These are phyloP conservation scores for Cystofilobasidium bisporidii DNA, from an alignment of 768 basidiomycete genomes.

Conservation along the genomic window DNA sequence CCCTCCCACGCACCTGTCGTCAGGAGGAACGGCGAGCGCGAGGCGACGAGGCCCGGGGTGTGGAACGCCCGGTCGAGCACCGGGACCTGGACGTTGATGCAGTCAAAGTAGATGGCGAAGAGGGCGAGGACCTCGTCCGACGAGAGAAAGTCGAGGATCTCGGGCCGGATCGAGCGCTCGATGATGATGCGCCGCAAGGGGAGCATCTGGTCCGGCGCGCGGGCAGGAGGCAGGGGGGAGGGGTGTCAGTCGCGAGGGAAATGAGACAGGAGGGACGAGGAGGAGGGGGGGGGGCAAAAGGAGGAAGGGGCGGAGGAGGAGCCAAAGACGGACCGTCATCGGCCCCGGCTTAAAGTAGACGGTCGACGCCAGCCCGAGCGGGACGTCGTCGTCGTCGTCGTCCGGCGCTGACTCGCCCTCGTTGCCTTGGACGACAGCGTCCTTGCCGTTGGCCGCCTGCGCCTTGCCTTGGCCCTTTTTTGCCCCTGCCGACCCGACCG, in stretches of 20 bases:
- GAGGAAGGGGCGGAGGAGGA: neutral
- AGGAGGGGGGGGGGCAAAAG: neutral
- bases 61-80: constrained; percentile 81
- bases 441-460: constrained; percentile 31
- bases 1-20: too few species aligned
- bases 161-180: constrained; percentile 72
- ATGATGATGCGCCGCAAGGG: constrained; percentile 59
- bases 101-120: constrained; percentile 44
- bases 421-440: constrained; percentile 34
- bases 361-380: constrained; percentile 70
- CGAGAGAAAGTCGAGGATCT: constrained; percentile 78
- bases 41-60: constrained; percentile 85
- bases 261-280: neutral
- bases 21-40: constrained; percentile 84
- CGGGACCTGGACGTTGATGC: constrained; percentile 60
- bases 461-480: constrained; percentile 33
- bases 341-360: constrained; percentile 78
- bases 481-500: constrained; percentile 56
- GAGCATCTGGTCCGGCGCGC: constrained; percentile 11
- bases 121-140: constrained; percentile 70
- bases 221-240: too few species aligned
- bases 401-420: too few species aligned
- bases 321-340: constrained; percentile 12
- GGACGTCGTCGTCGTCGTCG: constrained; percentile 28
- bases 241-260: neutral